A percentile compares a stretch with the other conserved stretches of the same genome.
Conservation (phyloP, 345 rosid species). For the Carallia brachiata region DNA sequence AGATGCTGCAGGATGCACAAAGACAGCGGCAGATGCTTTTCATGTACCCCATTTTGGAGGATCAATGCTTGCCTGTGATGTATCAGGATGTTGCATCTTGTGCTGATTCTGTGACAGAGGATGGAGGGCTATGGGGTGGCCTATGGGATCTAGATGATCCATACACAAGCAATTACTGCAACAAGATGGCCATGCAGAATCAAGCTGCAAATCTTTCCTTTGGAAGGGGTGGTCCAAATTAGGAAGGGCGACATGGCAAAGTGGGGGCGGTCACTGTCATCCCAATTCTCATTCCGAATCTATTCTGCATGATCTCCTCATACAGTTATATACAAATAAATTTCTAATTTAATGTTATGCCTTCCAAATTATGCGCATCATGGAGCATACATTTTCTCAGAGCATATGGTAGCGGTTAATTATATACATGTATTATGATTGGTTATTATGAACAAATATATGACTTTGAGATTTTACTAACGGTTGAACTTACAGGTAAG, state of each 20-base stretch:
- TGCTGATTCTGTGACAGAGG: constrained; percentile 32
- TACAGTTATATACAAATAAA: too few relatives aligned
- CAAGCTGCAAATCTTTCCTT: constrained; percentile 18
- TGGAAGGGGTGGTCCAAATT: constrained; percentile 25
- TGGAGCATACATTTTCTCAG: constrained; percentile 42
- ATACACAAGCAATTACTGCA: constrained; percentile 11
- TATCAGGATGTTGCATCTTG: constrained; percentile 26
- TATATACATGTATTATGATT: not conserved
- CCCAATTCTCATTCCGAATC: too few relatives aligned
- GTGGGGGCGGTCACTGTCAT: too few relatives aligned
- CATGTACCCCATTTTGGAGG: constrained; percentile 25
- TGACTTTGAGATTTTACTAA: not conserved
- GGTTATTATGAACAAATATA: not conserved
- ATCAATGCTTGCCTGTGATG: constrained; percentile 35
- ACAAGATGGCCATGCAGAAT: constrained; percentile 29
- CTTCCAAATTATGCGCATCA: constrained; percentile 17
- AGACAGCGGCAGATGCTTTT: constrained; percentile 25
- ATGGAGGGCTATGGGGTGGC: constrained; percentile 45
- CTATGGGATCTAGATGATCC: constrained; percentile 50
- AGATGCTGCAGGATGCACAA: not conserved
- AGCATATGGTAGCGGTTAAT: not conserved
- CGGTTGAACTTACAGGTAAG: not conserved
- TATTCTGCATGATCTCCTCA: too few relatives aligned
- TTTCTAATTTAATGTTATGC: too few relatives aligned
- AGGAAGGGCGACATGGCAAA: not conserved